Conservation (phyloP, 1,284 basidiomycete species). For the Cutaneotrichosporon sp. region DNA sequence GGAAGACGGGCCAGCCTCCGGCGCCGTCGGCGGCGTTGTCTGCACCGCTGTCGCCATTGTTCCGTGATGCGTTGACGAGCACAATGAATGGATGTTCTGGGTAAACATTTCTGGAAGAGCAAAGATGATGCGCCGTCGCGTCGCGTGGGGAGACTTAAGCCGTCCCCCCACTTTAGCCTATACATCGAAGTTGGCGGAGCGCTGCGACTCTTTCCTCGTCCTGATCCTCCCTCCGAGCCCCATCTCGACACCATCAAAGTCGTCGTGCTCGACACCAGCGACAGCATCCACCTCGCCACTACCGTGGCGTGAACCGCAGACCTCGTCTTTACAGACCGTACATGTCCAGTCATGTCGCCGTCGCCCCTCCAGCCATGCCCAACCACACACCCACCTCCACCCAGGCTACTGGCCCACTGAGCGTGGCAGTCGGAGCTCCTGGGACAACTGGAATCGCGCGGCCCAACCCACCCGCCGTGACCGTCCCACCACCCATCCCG, state of each 20-base stretch:
- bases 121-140: background rate
- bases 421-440: background rate
- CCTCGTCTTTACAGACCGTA: background rate
- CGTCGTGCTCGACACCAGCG: background rate
- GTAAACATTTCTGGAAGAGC: background rate
- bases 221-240: background rate
- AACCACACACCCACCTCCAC: constrained; percentile 48
- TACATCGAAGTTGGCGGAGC: no score
- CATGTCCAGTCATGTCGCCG: constrained; percentile 52
- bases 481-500: constrained; percentile 31
- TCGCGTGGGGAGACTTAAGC: no score
- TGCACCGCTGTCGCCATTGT: constrained; percentile 9
- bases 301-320: background rate
- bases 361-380: constrained; percentile 52
- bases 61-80: background rate
- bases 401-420: constrained; percentile 24
- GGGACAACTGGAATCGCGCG: constrained; percentile 15
- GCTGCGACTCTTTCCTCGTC: background rate
- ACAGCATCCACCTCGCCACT: background rate
- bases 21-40: background rate
- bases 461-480: constrained; percentile 40
- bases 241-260: background rate
- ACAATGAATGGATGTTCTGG: background rate
- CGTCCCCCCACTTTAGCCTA: no score
- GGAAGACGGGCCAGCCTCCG: constrained; percentile 43